phyloP scores from a whole-genome alignment of 345 rosid genomes.

The Nasturtium officinale region DNA sequence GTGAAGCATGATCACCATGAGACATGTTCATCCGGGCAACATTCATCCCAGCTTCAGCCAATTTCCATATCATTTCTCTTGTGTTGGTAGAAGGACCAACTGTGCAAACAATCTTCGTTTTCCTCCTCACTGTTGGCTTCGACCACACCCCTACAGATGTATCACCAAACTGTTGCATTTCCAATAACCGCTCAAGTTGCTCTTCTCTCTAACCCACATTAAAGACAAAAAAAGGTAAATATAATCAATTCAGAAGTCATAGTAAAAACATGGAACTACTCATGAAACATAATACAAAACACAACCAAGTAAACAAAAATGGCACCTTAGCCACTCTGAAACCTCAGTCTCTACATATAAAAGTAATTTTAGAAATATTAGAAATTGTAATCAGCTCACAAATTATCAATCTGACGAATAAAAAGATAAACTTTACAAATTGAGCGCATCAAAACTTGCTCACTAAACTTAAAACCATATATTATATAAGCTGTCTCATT shows the following conservation, averaged over 20 bases:
- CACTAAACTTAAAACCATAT: background rate
- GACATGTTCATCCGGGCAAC: conserved; percentile 98
- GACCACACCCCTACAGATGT: conserved; percentile 79
- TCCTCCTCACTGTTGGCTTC: conserved; percentile 74
- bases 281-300: background rate
- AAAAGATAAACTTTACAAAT: background rate
- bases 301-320: background rate
- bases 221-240: background rate
- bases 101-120: conserved; percentile 97
- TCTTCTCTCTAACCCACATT: conserved; percentile 51
- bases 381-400: background rate
- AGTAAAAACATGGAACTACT: background rate
- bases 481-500: background rate
- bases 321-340: background rate
- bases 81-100: conserved; percentile 96
- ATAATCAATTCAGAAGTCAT: background rate
- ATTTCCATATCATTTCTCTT: conserved; percentile 95
- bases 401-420: background rate
- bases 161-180: conserved; percentile 62
- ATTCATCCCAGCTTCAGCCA: conserved; percentile 99
- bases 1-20: conserved; percentile 98
- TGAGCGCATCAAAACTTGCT: background rate
- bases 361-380: no score
- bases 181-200: conserved; percentile 53
- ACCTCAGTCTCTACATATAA: background rate